Percentiles rank a stretch among this genome's conserved stretches.
Conservation (phyloP, 768 basidiomycete species). For the Cystobasidium ongulense region DNA sequence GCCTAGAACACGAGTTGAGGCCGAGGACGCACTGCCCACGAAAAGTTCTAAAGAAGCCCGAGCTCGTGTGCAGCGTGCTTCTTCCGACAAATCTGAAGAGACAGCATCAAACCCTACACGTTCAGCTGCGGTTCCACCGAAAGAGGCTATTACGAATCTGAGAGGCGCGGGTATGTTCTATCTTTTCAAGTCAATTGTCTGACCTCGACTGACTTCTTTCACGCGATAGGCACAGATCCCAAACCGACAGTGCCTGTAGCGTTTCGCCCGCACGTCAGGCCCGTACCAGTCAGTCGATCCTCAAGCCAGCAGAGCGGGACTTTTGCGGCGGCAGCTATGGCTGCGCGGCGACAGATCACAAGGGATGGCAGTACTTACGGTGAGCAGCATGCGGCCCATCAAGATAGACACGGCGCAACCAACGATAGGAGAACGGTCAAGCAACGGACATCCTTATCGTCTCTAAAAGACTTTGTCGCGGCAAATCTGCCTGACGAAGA, state of each 20-base stretch:
- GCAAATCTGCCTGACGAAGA: not conserved
- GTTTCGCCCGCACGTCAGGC: not conserved
- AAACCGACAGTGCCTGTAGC: not conserved
- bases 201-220: not conserved
- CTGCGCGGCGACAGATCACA: slow-evolving; percentile 17
- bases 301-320: slow-evolving; percentile 6
- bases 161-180: not conserved
- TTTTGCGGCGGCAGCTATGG: slow-evolving; percentile 15
- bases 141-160: not conserved
- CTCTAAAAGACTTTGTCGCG: slow-evolving; percentile 9
- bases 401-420: not conserved
- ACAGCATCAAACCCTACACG: not conserved
- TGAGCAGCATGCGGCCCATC: not conserved
- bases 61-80: no score
- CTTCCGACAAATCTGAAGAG: not conserved
- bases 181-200: not conserved
- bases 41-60: no score
- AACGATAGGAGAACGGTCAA: not conserved
- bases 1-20: not conserved
- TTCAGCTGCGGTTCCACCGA: not conserved
- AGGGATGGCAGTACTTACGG: not conserved
- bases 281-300: not conserved
- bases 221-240: not conserved
- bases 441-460: not conserved
- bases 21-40: not conserved